These are phyloP conservation scores for Malus hybrid DNA, from an alignment of 331 rosid species.

Conservation along the genomic window DNA sequence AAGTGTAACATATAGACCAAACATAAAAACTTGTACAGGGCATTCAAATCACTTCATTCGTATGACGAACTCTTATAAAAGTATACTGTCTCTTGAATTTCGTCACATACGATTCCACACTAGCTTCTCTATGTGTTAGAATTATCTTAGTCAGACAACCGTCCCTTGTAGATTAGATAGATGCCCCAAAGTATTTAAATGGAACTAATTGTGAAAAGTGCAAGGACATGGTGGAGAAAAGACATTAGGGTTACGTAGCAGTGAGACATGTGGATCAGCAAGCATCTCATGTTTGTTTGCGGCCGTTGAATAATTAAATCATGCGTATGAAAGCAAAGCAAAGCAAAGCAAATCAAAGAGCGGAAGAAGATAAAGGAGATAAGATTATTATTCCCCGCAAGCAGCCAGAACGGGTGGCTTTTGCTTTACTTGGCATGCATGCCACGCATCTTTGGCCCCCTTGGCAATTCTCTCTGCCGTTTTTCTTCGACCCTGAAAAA, in stretches of 20 bases:
- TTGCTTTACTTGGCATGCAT: background rate
- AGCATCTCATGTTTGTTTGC: background rate
- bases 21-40: background rate
- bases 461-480: background rate
- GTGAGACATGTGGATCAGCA: background rate
- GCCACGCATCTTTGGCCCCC: constrained; percentile 1
- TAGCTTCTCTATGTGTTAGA: too few relatives aligned
- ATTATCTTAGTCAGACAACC: too few relatives aligned
- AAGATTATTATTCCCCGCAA: background rate
- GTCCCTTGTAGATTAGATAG: too few relatives aligned
- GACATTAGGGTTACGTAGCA: background rate
- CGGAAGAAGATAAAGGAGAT: background rate
- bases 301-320: background rate
- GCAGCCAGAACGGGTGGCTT: background rate
- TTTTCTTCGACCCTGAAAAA: background rate
- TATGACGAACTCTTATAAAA: too few relatives aligned
- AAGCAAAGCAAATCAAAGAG: too few relatives aligned
- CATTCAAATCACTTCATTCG: too few relatives aligned
- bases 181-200: too few relatives aligned
- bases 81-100: too few relatives aligned
- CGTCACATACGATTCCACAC: too few relatives aligned
- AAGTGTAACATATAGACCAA: background rate
- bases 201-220: background rate
- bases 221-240: background rate
- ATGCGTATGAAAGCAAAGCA: too few relatives aligned